Conservation (phyloP, 345 rosid genomes). For the Aegle marmelos region DNA sequence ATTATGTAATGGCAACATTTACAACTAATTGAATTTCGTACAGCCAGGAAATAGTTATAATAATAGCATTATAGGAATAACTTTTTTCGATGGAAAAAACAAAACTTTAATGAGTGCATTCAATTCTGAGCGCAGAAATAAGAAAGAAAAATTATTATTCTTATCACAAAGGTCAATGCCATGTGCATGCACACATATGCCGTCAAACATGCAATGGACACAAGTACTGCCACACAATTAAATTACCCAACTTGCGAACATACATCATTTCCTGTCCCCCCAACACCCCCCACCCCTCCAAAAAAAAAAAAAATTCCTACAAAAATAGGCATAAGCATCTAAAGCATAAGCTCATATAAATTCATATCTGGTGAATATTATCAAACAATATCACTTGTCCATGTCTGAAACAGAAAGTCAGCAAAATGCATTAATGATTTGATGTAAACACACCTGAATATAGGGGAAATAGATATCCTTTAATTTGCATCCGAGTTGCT, state of each 20-base stretch:
- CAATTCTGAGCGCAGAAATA: no score
- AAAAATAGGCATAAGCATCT: background rate
- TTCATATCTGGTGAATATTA: background rate
- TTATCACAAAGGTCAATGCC: background rate
- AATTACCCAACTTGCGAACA: background rate
- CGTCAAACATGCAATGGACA: background rate
- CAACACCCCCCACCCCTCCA: no score
- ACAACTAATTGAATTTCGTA: background rate
- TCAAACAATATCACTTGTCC: background rate
- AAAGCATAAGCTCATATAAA: background rate
- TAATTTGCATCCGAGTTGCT: constrained; percentile 59
- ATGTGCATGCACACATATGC: background rate
- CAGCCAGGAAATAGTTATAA: background rate
- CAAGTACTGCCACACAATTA: background rate
- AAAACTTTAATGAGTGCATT: background rate
- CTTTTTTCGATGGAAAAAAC: background rate
- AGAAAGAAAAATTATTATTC: background rate
- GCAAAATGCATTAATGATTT: background rate
- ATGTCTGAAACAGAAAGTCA: background rate
- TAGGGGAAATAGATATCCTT: constrained; percentile 88
- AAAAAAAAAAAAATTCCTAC: background rate
- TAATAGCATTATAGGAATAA: background rate
- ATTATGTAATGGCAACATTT: background rate
- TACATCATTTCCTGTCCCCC: background rate
- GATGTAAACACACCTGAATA: constrained; percentile 50